Percentiles rank a stretch among this genome's conserved stretches.
phyloP scores from a whole-genome alignment of 495 filamentous ascomycete genomes.

The Platismatia glauca region DNA sequence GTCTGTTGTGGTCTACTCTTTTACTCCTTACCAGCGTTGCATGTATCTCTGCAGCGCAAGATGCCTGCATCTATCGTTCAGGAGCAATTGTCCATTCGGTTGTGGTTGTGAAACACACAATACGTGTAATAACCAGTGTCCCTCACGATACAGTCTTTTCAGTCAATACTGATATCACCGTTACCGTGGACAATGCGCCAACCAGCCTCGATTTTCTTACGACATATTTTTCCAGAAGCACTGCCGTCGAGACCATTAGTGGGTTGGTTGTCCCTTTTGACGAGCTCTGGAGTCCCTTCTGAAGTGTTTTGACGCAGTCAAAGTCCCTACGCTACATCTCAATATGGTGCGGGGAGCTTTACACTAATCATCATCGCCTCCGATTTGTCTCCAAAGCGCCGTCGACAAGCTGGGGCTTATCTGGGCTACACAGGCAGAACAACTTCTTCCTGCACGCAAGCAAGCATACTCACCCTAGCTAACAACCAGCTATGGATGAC shows the following conservation, averaged over 20 bases:
- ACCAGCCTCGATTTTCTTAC: constrained; percentile 13
- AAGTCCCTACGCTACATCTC: neutral
- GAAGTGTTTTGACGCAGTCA: neutral
- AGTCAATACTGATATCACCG: constrained; percentile 13
- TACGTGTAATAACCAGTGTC: constrained; percentile 11
- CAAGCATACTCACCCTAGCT: constrained; percentile 5
- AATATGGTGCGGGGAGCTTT: neutral
- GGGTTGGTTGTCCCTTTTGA: neutral
- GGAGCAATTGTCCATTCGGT: constrained; percentile 3
- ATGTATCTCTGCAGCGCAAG: neutral
- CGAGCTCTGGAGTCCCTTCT: too few relatives aligned
- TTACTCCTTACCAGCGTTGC: neutral
- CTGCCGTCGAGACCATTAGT: neutral
- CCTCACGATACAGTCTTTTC: neutral
- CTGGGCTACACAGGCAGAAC: constrained; percentile 11
- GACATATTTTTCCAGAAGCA: constrained; percentile 7
- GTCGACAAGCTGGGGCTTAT: constrained; percentile 12
- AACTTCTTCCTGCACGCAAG: constrained; percentile 13
- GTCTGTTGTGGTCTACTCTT: neutral
- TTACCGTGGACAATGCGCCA: constrained; percentile 14
- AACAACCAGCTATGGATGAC: constrained; percentile 10
- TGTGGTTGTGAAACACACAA: constrained; percentile 10
- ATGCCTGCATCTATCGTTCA: constrained; percentile 3
- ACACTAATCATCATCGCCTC: neutral
- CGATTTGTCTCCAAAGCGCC: constrained; percentile 7